Conservation (phyloP, 345 rosid species). For the Pistacia atlantica region DNA sequence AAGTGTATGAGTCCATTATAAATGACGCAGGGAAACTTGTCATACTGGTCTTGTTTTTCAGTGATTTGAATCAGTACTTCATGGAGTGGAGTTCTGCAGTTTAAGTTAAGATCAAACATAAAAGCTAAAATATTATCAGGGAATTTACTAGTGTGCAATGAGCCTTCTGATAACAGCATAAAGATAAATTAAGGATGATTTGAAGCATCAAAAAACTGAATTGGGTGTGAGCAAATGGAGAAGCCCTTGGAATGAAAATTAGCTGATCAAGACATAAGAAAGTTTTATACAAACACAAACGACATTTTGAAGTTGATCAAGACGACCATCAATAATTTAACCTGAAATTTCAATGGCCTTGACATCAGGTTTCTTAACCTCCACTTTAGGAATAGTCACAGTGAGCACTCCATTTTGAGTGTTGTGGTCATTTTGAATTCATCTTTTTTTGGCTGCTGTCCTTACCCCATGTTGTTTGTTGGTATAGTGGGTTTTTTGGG, state of each 20-base stretch:
- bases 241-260: constrained; percentile 58
- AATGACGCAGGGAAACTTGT: constrained; percentile 40
- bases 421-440: no score
- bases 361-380: constrained; percentile 1
- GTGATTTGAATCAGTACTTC: constrained; percentile 25
- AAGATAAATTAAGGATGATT: no score
- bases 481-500: no score
- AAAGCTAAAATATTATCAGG: constrained; percentile 23
- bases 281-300: no score
- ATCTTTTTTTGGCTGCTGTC: no score
- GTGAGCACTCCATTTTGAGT: constrained; percentile 18
- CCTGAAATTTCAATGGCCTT: constrained; percentile 23
- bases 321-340: neutral
- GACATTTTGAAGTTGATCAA: no score
- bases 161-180: constrained; percentile 32
- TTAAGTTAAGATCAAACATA: constrained; percentile 33
- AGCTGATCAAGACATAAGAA: constrained; percentile 36
- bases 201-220: no score
- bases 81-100: constrained; percentile 30
- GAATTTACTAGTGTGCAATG: constrained; percentile 13
- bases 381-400: constrained; percentile 19
- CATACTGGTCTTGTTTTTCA: neutral
- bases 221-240: constrained; percentile 44
- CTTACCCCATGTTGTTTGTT: no score
- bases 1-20: constrained; percentile 52